These are phyloP conservation scores for Pestalotiopsis sp. DNA, from an alignment of 2,329 filamentous ascomycete species.

Conservation along the genomic window DNA sequence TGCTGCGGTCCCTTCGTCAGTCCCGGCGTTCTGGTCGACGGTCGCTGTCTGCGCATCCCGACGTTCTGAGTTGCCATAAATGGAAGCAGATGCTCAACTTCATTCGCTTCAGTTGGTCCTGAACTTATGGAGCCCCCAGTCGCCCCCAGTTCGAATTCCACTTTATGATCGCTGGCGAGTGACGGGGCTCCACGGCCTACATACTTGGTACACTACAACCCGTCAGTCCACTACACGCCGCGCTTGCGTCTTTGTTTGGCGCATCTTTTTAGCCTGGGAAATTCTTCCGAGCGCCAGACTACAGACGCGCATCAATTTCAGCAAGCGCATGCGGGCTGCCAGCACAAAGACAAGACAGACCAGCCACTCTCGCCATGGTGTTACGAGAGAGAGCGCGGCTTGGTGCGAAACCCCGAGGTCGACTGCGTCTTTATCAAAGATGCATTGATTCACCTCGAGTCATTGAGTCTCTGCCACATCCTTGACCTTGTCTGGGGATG, in stretches of 20 bases:
- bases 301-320: too few relatives aligned
- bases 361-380: background rate
- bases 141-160: background rate
- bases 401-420: background rate
- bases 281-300: too few relatives aligned
- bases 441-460: background rate
- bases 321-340: background rate
- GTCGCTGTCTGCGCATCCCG: too few relatives aligned
- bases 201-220: too few relatives aligned
- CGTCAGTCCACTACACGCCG: background rate
- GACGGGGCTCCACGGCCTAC: slow-evolving; percentile 1
- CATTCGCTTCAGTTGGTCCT: background rate
- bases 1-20: background rate
- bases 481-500: background rate
- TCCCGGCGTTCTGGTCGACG: background rate
- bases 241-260: background rate
- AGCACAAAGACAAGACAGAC: background rate
- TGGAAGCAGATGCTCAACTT: background rate
- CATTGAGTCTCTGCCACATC: background rate
- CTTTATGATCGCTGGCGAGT: background rate
- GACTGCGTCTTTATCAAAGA: background rate
- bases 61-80: background rate
- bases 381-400: background rate
- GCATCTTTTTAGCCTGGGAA: background rate
- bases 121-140: background rate